Evolutionary conservation across 2,329 filamentous ascomycete species (phyloP).

Genomic region (Aspergillus texensis): DNA sequence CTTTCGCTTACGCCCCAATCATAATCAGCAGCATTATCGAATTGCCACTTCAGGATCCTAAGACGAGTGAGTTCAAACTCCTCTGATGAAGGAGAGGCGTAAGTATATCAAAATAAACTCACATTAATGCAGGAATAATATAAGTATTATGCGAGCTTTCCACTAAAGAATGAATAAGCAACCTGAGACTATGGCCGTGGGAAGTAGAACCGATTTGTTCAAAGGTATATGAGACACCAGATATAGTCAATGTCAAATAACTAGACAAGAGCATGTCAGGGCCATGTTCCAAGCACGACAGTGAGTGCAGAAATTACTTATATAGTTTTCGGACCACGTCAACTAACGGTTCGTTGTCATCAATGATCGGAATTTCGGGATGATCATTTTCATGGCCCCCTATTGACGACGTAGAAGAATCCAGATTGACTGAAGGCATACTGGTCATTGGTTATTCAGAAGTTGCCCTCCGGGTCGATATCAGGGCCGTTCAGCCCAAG

Average conservation of each 20-base stretch:
- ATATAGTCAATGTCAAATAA: conserved; percentile 43
- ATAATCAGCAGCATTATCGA: conserved; percentile 53
- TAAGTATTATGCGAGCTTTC: conserved; percentile 48
- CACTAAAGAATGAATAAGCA: conserved; percentile 42
- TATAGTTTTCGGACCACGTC: conserved; percentile 45
- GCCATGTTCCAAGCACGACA: not conserved
- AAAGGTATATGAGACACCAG: conserved; percentile 47
- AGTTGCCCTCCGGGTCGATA: not conserved
- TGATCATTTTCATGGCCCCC: conserved; percentile 26
- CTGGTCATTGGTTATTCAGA: not conserved
- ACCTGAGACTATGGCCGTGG: conserved; percentile 40
- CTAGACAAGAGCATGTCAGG: conserved; percentile 25
- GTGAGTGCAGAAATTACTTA: conserved; percentile 26
- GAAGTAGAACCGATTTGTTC: conserved; percentile 47
- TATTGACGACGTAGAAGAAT: conserved; percentile 21
- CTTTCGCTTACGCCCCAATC: conserved; percentile 60
- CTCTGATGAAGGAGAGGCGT: not conserved
- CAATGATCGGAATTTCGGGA: conserved; percentile 44
- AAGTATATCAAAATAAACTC: conserved; percentile 25
- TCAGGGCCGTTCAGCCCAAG: not conserved
- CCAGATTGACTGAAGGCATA: conserved; percentile 14
- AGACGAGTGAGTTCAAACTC: not conserved
- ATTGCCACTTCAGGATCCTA: conserved; percentile 62
- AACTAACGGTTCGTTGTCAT: conserved; percentile 42
- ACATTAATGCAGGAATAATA: conserved; percentile 56